Evolutionary conservation across 2,329 filamentous ascomycete genomes (phyloP).

Genomic region (Nemania sp.): DNA sequence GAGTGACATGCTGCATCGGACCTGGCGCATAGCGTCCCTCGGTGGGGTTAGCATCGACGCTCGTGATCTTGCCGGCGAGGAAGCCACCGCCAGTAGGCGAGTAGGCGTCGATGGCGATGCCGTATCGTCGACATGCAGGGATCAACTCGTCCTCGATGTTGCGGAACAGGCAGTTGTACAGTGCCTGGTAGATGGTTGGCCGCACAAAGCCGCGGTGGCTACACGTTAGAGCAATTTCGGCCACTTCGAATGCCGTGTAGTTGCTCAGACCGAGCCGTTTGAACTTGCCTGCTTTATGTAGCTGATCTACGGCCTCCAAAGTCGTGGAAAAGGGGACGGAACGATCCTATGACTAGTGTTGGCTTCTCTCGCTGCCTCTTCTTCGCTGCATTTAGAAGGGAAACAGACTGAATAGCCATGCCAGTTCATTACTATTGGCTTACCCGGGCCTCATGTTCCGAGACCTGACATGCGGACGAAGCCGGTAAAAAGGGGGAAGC

Average conservation of each 20-base stretch:
- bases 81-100: conserved; percentile 80
- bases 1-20: conserved; percentile 50
- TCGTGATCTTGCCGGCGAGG: conserved; percentile 75
- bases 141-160: conserved; percentile 75
- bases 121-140: conserved; percentile 72
- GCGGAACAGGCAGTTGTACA: conserved; percentile 68
- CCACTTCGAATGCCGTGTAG: conserved; percentile 82
- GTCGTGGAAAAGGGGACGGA: conserved; percentile 76
- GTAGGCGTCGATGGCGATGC: conserved; percentile 77
- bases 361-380: too few species aligned
- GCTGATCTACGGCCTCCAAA: conserved; percentile 71
- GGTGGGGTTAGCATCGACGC: conserved; percentile 59
- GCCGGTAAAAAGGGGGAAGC: too few species aligned
- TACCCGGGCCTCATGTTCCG: too few species aligned
- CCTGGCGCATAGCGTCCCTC: conserved; percentile 65
- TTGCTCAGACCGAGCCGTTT: conserved; percentile 77
- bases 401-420: too few species aligned
- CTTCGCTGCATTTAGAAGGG: too few species aligned
- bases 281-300: conserved; percentile 84
- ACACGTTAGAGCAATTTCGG: conserved; percentile 78
- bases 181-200: conserved; percentile 82
- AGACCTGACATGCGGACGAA: too few species aligned
- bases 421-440: too few species aligned
- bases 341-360: conserved; percentile 48
- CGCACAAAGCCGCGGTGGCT: conserved; percentile 76